phyloP scores from a whole-genome alignment of 2,329 filamentous ascomycete species.

The Calonectria multiphialidica region DNA sequence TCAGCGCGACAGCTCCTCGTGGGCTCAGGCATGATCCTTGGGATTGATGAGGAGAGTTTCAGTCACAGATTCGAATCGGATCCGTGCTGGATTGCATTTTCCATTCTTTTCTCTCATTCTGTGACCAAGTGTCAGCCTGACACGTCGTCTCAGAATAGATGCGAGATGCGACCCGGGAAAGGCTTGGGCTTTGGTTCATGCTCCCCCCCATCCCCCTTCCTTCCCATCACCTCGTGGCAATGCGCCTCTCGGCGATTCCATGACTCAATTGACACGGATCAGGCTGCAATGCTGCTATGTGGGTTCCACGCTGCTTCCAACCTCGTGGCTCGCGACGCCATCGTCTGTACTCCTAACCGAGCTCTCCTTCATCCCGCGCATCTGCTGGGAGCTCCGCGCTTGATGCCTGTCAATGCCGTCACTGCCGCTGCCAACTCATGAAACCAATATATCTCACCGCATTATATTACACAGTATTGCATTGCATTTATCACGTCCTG shows the following conservation, averaged over 20 bases:
- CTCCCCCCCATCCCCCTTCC: too few species aligned
- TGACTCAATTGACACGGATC: background rate
- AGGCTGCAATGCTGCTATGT: background rate
- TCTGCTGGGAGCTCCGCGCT: background rate
- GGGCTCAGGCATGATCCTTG: background rate
- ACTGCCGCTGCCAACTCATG: background rate
- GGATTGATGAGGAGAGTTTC: background rate
- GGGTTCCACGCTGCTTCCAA: background rate
- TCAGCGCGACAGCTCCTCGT: background rate
- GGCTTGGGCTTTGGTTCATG: background rate
- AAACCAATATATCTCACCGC: background rate
- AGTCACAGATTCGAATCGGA: background rate
- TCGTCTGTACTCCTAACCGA: background rate
- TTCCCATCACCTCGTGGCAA: too few species aligned
- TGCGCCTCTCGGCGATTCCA: background rate
- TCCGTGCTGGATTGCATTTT: conserved; percentile 2
- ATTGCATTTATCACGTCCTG: background rate
- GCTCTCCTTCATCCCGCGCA: background rate
- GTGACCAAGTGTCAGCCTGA: conserved; percentile 2
- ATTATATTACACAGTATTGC: background rate
- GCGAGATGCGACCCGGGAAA: background rate
- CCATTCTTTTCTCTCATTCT: background rate
- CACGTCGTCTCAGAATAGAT: conserved; percentile 1
- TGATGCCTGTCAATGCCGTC: conserved; percentile 2
- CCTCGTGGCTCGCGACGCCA: background rate